Evolutionary conservation across 345 rosid species (phyloP).

Genomic region (Populus tremula): DNA sequence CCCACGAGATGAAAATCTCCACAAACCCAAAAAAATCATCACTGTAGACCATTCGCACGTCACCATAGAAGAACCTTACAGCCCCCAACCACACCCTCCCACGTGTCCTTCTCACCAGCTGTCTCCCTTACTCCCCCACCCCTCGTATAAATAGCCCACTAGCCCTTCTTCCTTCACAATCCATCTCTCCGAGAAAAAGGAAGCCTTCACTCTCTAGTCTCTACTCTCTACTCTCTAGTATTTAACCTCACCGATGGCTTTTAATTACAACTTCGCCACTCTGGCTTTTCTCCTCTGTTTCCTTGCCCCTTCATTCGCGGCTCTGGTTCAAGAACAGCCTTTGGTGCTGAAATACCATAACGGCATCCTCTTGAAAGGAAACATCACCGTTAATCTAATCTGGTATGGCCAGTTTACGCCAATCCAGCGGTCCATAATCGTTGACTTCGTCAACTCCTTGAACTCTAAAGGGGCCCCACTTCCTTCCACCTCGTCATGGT

Average conservation of each 20-base stretch:
- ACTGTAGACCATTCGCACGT: background rate
- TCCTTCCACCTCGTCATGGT: conserved; percentile 73
- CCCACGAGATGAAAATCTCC: background rate
- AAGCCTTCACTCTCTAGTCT: too few relatives aligned
- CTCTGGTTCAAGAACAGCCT: conserved; percentile 72
- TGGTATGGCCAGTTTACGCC: conserved; percentile 87
- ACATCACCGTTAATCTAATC: conserved; percentile 59
- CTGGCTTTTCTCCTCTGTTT: conserved; percentile 18
- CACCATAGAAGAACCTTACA: background rate
- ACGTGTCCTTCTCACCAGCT: conserved; percentile 21
- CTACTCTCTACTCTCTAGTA: background rate
- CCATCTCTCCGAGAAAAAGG: too few relatives aligned
- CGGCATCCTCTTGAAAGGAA: conserved; percentile 61
- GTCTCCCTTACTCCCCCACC: conserved; percentile 5
- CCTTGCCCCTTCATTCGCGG: conserved; percentile 32
- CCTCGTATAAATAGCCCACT: conserved; percentile 14
- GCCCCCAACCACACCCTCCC: conserved; percentile 21
- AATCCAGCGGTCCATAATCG: conserved; percentile 64
- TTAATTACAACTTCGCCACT: conserved; percentile 35
- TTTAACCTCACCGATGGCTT: conserved; percentile 32
- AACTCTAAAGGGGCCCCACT: conserved; percentile 18
- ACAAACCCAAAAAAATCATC: background rate
- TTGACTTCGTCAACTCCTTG: conserved; percentile 70
- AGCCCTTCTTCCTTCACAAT: too few relatives aligned
- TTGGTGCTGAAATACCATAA: conserved; percentile 64